These are phyloP conservation scores for Starmerella sp. DNA, from an alignment of 805 yeast species.

Conservation along the genomic window DNA sequence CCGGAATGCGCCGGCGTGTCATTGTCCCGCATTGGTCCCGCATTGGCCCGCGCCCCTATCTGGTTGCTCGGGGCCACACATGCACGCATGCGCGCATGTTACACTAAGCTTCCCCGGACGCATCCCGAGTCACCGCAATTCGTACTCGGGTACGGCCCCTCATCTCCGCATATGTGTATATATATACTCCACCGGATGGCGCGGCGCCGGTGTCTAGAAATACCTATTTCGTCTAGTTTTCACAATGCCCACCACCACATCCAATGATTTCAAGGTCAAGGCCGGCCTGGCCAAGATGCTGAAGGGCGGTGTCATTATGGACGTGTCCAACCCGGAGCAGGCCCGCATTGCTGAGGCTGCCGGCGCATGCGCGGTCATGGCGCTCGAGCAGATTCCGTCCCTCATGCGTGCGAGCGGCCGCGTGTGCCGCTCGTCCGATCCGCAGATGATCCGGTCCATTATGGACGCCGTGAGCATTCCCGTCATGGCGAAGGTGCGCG, in stretches of 20 bases:
- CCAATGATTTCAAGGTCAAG: conserved; percentile 39
- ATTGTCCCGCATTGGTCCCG: not conserved
- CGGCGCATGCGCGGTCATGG: conserved; percentile 87
- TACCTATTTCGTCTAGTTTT: not conserved
- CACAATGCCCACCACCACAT: not conserved
- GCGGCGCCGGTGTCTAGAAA: no score
- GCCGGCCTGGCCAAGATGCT: conserved; percentile 80
- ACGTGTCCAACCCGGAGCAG: conserved; percentile 67
- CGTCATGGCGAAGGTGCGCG: conserved; percentile 79
- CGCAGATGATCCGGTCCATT: conserved; percentile 62
- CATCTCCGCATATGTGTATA: not conserved
- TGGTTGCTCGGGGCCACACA: not conserved
- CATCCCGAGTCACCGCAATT: not conserved
- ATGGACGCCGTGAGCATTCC: conserved; percentile 46
- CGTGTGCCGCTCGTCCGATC: conserved; percentile 80
- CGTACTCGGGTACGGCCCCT: not conserved
- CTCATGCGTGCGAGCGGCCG: conserved; percentile 74
- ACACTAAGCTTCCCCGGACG: not conserved
- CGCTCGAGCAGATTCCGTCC: conserved; percentile 73
- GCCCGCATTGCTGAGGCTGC: conserved; percentile 71
- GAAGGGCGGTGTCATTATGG: conserved; percentile 44
- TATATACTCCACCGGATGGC: not conserved
- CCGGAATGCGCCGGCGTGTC: no score
- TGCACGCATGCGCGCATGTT: not conserved
- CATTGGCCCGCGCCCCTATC: not conserved